Conservation (phyloP, 306 rosid species). For the Begonia peltatifolia region DNA sequence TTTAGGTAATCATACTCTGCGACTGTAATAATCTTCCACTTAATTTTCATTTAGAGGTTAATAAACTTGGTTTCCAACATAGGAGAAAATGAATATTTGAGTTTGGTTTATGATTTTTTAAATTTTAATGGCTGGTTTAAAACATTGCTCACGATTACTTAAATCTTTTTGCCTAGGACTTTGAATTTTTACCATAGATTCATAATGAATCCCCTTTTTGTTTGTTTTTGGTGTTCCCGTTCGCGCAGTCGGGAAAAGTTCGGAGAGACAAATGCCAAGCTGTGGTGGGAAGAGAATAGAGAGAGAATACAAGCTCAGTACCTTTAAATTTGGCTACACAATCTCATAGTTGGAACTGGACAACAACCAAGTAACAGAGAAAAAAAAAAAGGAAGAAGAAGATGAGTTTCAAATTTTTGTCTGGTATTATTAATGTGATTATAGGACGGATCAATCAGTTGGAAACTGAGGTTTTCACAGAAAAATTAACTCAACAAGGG, state of each 20-base stretch:
- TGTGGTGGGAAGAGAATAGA: conserved; percentile 88
- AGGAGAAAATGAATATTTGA: too few species aligned
- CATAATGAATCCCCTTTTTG: background rate
- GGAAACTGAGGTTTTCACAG: too few species aligned
- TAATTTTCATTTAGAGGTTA: background rate
- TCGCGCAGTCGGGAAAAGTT: conserved; percentile 65
- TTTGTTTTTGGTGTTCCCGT: background rate
- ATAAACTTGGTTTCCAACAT: background rate
- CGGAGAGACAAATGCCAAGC: conserved; percentile 59
- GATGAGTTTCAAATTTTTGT: too few species aligned
- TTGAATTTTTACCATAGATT: background rate
- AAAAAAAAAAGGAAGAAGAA: too few species aligned
- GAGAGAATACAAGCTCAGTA: conserved; percentile 78
- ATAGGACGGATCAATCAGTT: too few species aligned
- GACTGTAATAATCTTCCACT: background rate
- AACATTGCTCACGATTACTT: too few species aligned
- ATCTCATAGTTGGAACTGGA: too few species aligned
- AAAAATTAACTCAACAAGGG: too few species aligned
- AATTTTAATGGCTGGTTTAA: background rate
- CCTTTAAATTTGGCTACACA: conserved; percentile 25
- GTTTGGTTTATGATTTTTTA: background rate
- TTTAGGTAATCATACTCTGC: conserved; percentile 49
- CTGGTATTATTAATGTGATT: too few species aligned
- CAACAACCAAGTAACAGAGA: too few species aligned
- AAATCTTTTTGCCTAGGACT: background rate